Evolutionary conservation across 305 asterid species (phyloP).

Genomic region (Fraxinus sp.): DNA sequence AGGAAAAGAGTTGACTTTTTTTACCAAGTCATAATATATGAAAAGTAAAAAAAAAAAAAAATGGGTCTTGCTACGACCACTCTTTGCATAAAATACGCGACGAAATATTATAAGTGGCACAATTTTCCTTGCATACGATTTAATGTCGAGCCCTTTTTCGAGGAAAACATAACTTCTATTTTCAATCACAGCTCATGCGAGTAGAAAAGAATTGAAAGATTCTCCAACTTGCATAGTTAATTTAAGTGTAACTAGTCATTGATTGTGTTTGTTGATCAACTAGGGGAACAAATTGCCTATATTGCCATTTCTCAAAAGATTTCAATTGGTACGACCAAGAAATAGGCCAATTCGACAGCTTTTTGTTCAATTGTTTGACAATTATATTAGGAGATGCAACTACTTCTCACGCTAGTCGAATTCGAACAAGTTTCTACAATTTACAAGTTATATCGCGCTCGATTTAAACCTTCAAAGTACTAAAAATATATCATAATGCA

Average conservation of each 20-base stretch:
- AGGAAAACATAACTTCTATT: not conserved
- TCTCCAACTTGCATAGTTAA: not conserved
- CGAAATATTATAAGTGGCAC: not conserved
- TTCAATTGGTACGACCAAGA: not conserved
- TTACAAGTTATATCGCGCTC: not conserved
- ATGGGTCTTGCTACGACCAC: not conserved
- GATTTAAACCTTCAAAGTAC: not conserved
- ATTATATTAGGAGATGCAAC: not conserved
- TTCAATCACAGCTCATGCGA: not conserved
- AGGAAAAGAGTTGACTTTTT: not conserved
- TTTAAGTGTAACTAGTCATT: not conserved
- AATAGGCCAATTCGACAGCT: not conserved
- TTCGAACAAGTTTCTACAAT: not conserved
- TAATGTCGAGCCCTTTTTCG: not conserved
- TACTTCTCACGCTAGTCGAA: not conserved
- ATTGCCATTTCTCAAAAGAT: not conserved
- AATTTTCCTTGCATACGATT: not conserved
- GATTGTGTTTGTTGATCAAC: not conserved
- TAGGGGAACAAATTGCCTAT: not conserved
- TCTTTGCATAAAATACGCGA: not conserved
- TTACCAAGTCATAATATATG: not conserved
- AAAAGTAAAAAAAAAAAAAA: not conserved
- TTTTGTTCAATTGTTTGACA: not conserved
- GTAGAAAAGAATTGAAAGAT: not conserved
- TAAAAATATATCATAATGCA: not conserved